Percentiles rank a stretch among this genome's conserved stretches.
phyloP scores from a whole-genome alignment of 306 rosid genomes.

The Rosa persica region DNA sequence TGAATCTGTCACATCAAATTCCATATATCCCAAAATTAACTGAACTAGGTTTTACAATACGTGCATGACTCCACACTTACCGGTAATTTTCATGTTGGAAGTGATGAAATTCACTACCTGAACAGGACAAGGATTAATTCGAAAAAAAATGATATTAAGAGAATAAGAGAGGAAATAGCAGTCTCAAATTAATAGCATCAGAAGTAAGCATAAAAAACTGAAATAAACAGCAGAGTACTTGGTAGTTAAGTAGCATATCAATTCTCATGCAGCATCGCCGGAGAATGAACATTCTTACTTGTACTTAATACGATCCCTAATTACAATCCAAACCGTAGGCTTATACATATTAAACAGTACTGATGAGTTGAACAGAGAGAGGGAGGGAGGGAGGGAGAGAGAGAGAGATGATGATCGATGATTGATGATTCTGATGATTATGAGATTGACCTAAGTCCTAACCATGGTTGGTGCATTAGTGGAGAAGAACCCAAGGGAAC shows the following conservation, averaged over 20 bases:
- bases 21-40: background rate
- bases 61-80: background rate
- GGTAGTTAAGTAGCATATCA: slow-evolving; percentile 44
- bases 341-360: slow-evolving; percentile 55
- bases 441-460: slow-evolving; percentile 84
- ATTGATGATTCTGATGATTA: slow-evolving; percentile 25
- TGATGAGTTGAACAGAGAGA: slow-evolving; percentile 38
- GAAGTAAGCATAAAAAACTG: slow-evolving; percentile 14
- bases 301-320: slow-evolving; percentile 51
- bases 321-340: slow-evolving; percentile 69
- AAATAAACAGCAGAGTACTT: slow-evolving; percentile 42
- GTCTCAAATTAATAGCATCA: slow-evolving; percentile 13
- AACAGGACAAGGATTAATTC: background rate
- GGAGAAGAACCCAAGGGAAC: slow-evolving; percentile 83
- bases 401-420: background rate
- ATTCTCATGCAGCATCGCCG: slow-evolving; percentile 49
- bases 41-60: background rate
- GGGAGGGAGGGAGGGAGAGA: slow-evolving; percentile 20
- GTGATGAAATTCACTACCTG: background rate
- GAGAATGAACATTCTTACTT: slow-evolving; percentile 42
- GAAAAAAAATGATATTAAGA: background rate
- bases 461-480: slow-evolving; percentile 97
- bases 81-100: background rate
- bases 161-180: background rate
- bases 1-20: background rate